phyloP scores from a whole-genome alignment of 164 flowering plant species.

The Vitis rupestris region DNA sequence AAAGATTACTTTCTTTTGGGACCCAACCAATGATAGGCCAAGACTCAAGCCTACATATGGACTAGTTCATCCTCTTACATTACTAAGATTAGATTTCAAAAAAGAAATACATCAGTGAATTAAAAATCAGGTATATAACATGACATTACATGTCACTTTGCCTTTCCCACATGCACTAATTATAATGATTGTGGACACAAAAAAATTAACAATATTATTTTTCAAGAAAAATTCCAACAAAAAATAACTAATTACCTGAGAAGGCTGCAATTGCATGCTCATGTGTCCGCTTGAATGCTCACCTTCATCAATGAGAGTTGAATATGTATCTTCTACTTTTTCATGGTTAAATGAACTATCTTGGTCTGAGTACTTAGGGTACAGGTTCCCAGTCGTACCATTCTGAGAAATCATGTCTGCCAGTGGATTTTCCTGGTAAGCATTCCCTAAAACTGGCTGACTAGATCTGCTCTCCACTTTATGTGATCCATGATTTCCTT shows the following conservation, averaged over 20 bases:
- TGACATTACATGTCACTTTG: no score
- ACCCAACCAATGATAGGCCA: no score
- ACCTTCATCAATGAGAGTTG: conserved; percentile 18
- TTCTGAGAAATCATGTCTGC: not conserved
- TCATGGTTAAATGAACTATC: conserved; percentile 9
- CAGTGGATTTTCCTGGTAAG: not conserved
- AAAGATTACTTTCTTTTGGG: no score
- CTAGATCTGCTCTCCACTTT: conserved; percentile 11
- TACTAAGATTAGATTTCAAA: no score
- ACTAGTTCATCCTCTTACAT: no score
- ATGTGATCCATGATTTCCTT: conserved; percentile 12
- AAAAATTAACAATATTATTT: not conserved
- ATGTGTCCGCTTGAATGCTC: conserved; percentile 11
- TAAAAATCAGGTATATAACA: no score
- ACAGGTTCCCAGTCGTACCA: conserved; percentile 6
- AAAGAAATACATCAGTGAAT: no score
- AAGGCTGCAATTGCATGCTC: conserved; percentile 8
- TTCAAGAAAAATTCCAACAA: not conserved
- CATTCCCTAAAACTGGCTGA: conserved; percentile 6
- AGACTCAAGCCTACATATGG: no score
- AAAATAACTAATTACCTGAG: conserved; percentile 24
- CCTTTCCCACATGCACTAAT: not conserved
- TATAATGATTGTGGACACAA: not conserved
- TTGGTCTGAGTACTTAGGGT: conserved; percentile 9
- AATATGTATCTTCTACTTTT: conserved; percentile 18